Evolutionary conservation across 371 early-diverging fungal genomes (phyloP).

Genomic region (Mucor ambiguus): DNA sequence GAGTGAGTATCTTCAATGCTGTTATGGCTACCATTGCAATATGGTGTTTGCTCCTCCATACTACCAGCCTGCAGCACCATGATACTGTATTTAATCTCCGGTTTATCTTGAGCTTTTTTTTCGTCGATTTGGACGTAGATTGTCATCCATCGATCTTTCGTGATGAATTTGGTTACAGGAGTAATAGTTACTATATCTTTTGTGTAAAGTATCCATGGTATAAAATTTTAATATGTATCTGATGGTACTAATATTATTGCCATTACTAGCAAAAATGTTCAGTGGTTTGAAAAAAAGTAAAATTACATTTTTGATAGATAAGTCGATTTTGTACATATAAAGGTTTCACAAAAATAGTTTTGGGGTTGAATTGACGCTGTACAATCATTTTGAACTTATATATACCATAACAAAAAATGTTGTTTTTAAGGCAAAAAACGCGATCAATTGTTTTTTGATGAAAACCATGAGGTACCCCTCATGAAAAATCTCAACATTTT

Average conservation of each 20-base stretch:
- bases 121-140: no score
- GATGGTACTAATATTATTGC: not conserved
- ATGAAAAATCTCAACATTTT: not conserved
- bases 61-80: no score
- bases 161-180: not conserved
- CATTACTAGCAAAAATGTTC: not conserved
- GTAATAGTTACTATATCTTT: not conserved
- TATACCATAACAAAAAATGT: not conserved
- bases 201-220: not conserved
- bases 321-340: not conserved
- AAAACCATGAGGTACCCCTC: not conserved
- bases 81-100: no score
- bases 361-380: not conserved
- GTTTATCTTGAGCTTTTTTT: no score
- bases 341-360: not conserved
- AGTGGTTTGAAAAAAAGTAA: not conserved
- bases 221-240: not conserved
- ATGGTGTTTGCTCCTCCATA: no score
- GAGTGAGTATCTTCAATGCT: no score
- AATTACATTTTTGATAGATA: not conserved
- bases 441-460: not conserved
- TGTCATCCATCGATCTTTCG: not conserved
- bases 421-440: not conserved
- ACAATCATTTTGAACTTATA: not conserved
- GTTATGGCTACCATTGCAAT: no score